Evolutionary conservation across 805 yeast genomes (phyloP).

Genomic region (Wickerhamomyces chaumierensis): DNA sequence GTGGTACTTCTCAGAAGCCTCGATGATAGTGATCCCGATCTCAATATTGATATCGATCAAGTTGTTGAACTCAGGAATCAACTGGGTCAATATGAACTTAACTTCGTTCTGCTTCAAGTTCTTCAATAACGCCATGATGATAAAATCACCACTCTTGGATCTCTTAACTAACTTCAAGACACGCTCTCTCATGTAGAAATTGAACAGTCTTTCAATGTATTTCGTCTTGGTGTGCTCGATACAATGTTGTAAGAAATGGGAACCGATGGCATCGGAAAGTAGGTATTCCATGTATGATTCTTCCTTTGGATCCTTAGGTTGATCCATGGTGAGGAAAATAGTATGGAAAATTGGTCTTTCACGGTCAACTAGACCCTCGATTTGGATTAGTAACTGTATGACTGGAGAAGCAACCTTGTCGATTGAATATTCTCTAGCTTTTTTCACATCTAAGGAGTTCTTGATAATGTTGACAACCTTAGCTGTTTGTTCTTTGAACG

Average conservation of each 20-base stretch:
- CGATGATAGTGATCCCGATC: slow-evolving; percentile 53
- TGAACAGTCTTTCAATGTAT: slow-evolving; percentile 60
- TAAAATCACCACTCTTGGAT: slow-evolving; percentile 76
- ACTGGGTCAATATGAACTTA: slow-evolving; percentile 45
- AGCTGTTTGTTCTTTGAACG: slow-evolving; percentile 52
- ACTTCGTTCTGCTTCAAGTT: slow-evolving; percentile 55
- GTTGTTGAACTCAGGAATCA: slow-evolving; percentile 55
- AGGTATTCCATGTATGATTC: slow-evolving; percentile 77
- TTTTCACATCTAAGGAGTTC: slow-evolving; percentile 25
- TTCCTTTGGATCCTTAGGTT: slow-evolving; percentile 46
- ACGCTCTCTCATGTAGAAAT: slow-evolving; percentile 62
- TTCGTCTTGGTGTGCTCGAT: slow-evolving; percentile 55
- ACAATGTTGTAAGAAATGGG: slow-evolving; percentile 75
- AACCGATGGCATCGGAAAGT: slow-evolving; percentile 82
- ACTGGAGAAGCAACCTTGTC: slow-evolving; percentile 84
- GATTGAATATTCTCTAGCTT: slow-evolving; percentile 63
- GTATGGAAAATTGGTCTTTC: slow-evolving; percentile 62
- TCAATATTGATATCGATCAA: slow-evolving; percentile 60
- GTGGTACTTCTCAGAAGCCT: slow-evolving; percentile 47
- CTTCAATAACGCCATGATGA: slow-evolving; percentile 59
- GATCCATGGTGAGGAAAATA: slow-evolving; percentile 40
- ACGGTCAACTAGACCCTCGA: slow-evolving; percentile 72
- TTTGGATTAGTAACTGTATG: slow-evolving; percentile 61
- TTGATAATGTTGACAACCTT: slow-evolving; percentile 33
- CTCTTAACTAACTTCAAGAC: slow-evolving; percentile 65